Conservation (phyloP, 2,329 filamentous ascomycete genomes). For the Leptographium wingfieldii region DNA sequence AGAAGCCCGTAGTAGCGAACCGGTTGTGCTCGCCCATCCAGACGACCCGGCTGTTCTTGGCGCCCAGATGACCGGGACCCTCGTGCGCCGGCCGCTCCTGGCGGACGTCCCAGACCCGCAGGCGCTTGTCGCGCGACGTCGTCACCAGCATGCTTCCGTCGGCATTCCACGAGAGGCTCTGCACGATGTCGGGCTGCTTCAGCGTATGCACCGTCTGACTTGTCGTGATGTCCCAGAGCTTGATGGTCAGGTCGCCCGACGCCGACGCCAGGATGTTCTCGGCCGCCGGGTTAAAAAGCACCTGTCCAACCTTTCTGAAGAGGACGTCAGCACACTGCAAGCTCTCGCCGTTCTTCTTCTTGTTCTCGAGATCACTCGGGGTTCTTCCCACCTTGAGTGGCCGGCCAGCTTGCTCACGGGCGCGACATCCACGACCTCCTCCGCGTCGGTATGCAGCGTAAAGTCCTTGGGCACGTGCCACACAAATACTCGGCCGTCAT, state of each 20-base stretch:
- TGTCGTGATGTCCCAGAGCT: constrained; percentile 85
- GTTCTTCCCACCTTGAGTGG: constrained; percentile 58
- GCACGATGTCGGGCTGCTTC: constrained; percentile 82
- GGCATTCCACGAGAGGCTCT: constrained; percentile 92
- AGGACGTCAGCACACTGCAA: constrained; percentile 1
- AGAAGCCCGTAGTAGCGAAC: constrained; percentile 93
- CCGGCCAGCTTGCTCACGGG: constrained; percentile 74
- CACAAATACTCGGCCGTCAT: constrained; percentile 93
- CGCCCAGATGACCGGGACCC: constrained; percentile 72
- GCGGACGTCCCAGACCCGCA: constrained; percentile 93
- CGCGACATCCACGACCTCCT: constrained; percentile 69
- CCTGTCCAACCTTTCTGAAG: constrained; percentile 86
- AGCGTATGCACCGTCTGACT: constrained; percentile 63
- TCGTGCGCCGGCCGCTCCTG: constrained; percentile 83
- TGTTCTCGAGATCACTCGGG: too few relatives aligned
- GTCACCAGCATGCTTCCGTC: constrained; percentile 78
- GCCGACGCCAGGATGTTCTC: constrained; percentile 92
- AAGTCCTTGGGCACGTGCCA: constrained; percentile 91
- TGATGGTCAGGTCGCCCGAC: constrained; percentile 88
- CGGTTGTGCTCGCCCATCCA: constrained; percentile 98
- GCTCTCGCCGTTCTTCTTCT: neutral
- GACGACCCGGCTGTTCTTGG: constrained; percentile 93
- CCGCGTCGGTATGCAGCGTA: constrained; percentile 69
- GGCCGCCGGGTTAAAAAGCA: constrained; percentile 92
- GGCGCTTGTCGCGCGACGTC: constrained; percentile 94